These are phyloP conservation scores for Bocquillonia castaneifolia DNA, from an alignment of 441 rosid genomes.

Conservation along the genomic window DNA sequence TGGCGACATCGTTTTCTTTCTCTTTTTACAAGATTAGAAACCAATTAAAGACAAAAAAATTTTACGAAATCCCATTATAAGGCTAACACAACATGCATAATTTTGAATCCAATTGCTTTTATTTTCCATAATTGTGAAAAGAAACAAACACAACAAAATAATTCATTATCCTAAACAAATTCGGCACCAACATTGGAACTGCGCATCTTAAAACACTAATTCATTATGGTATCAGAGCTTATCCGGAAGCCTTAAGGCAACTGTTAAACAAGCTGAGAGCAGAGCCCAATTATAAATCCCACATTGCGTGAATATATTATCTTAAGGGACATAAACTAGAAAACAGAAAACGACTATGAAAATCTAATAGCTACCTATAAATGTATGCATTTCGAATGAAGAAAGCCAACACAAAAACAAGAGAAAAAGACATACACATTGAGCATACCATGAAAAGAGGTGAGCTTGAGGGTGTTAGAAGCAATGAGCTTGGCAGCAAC, in stretches of 20 bases:
- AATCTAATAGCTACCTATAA: not conserved
- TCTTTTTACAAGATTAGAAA: not conserved
- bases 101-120: not conserved
- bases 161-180: not conserved
- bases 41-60: not conserved
- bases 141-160: not conserved
- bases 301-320: too few species aligned
- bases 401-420: not conserved
- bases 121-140: not conserved
- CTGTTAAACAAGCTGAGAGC: too few species aligned
- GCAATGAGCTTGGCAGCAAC: conserved; percentile 97
- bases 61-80: not conserved
- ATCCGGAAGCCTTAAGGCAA: too few species aligned
- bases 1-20: too few species aligned
- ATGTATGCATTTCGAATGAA: not conserved
- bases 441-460: conserved; percentile 63
- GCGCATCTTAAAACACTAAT: not conserved
- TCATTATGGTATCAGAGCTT: too few species aligned
- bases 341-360: too few species aligned
- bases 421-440: not conserved
- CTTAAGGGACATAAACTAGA: too few species aligned
- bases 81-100: not conserved
- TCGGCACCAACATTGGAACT: too few species aligned
- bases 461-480: conserved; percentile 68
- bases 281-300: too few species aligned